phyloP scores from a whole-genome alignment of 345 rosid genomes.

The Citrus australasica region DNA sequence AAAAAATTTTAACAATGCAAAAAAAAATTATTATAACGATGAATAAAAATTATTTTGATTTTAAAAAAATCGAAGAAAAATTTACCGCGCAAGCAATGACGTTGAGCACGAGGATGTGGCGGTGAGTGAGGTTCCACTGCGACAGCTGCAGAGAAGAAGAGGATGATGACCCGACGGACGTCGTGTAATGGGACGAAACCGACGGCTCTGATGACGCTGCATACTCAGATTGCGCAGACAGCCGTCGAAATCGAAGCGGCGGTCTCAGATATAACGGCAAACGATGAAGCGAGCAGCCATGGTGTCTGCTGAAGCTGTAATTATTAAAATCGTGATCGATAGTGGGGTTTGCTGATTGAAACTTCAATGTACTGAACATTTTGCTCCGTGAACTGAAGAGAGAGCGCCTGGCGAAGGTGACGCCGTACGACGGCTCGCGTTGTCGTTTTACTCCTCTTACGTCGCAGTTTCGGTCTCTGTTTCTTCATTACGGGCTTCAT shows the following conservation, averaged over 20 bases:
- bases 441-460: not conserved
- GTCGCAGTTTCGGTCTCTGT: not conserved
- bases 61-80: conserved; percentile 3
- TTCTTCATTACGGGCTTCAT: not conserved
- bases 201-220: conserved; percentile 31
- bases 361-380: conserved; percentile 30
- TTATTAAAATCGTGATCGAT: not conserved
- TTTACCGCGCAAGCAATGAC: conserved; percentile 57
- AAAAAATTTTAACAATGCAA: not conserved
- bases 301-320: not conserved
- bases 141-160: conserved; percentile 41
- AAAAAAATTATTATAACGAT: too few relatives aligned
- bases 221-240: conserved; percentile 23
- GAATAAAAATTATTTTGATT: not conserved
- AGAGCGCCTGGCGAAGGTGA: not conserved
- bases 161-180: conserved; percentile 51
- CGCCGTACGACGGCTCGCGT: not conserved
- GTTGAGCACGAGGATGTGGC: conserved; percentile 59
- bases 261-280: not conserved
- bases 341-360: conserved; percentile 18
- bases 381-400: conserved; percentile 1
- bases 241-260: conserved; percentile 20
- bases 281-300: not conserved
- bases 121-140: conserved; percentile 61
- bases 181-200: conserved; percentile 32